phyloP scores from a whole-genome alignment of 306 rosid genomes.

The Fagus crenata region DNA sequence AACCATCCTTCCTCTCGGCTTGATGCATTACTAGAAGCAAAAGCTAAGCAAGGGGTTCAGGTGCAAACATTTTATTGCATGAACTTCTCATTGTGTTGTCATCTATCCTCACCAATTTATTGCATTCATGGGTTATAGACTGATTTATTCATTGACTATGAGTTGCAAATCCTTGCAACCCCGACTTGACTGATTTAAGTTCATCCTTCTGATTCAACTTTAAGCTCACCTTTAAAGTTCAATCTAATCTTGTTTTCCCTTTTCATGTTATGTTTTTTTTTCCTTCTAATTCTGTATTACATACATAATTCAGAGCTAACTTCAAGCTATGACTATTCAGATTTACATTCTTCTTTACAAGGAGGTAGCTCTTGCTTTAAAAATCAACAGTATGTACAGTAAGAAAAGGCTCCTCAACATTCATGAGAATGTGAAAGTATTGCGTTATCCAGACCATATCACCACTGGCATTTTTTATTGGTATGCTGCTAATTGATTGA shows the following conservation, averaged over 20 bases:
- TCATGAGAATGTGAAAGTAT: conserved; percentile 95
- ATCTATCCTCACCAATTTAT: not conserved
- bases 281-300: not conserved
- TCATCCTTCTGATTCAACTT: not conserved
- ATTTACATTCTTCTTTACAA: conserved; percentile 95
- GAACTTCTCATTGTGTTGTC: not conserved
- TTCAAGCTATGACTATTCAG: conserved; percentile 39
- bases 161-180: conserved; percentile 6
- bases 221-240: not conserved
- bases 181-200: not conserved
- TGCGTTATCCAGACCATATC: conserved; percentile 97
- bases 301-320: not conserved
- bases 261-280: not conserved
- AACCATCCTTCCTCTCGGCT: conserved; percentile 79
- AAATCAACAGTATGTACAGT: conserved; percentile 95
- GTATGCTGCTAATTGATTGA: conserved; percentile 46
- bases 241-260: not conserved
- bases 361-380: conserved; percentile 96
- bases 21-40: conserved; percentile 84
- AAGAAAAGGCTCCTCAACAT: conserved; percentile 86
- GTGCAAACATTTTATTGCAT: conserved; percentile 31
- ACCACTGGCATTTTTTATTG: conserved; percentile 91
- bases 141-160: not conserved
- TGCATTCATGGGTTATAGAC: not conserved
- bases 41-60: conserved; percentile 98